Evolutionary conservation across 768 basidiomycete genomes (phyloP).

Genomic region (Mycena galopus): DNA sequence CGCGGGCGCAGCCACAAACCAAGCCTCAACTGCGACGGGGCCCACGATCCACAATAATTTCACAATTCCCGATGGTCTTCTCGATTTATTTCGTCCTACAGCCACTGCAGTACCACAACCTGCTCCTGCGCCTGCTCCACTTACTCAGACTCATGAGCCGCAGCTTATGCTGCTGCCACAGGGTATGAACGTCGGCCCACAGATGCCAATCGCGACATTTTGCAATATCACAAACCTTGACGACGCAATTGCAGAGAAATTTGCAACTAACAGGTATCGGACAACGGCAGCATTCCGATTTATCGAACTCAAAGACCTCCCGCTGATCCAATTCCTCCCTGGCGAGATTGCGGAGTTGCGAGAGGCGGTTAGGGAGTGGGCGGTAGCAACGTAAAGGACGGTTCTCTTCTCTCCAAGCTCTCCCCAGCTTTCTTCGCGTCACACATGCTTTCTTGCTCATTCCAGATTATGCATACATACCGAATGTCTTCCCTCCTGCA

Average conservation of each 20-base stretch:
- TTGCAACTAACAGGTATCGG: not conserved
- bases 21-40: not conserved
- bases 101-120: not conserved
- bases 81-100: not conserved
- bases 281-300: not conserved
- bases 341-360: slow-evolving; percentile 25
- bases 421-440: no score
- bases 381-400: not conserved
- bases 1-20: no score
- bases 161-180: not conserved
- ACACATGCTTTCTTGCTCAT: no score
- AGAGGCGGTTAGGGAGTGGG: slow-evolving; percentile 10
- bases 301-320: not conserved
- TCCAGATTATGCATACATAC: no score
- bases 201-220: not conserved
- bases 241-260: not conserved
- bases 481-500: no score
- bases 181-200: not conserved
- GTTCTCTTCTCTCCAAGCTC: no score
- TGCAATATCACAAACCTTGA: not conserved
- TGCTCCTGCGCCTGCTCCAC: not conserved
- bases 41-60: slow-evolving; percentile 5
- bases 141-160: not conserved
- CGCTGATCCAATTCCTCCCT: not conserved
- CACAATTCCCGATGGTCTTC: not conserved